Conservation (phyloP, 495 filamentous ascomycete species). For the Tuber magnatum region DNA sequence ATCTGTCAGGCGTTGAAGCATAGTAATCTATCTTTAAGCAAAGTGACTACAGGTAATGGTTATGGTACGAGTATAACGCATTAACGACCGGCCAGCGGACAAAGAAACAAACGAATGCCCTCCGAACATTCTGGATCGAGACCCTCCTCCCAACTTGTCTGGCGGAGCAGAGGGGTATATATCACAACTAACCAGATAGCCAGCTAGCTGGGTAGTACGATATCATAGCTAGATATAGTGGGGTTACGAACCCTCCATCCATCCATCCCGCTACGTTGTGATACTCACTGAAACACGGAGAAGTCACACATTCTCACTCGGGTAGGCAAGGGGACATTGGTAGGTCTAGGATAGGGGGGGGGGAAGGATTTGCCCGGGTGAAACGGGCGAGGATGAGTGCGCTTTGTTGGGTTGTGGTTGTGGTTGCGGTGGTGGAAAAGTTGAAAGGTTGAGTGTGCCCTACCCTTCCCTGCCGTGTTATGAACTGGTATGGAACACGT, state of each 20-base stretch:
- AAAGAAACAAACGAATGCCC: not conserved
- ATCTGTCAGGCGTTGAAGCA: not conserved
- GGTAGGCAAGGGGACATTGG: not conserved
- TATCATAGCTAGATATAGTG: not conserved
- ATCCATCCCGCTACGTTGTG: not conserved
- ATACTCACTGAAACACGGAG: constrained; percentile 5
- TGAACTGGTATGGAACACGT: not conserved
- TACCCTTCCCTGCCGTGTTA: not conserved
- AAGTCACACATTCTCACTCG: constrained; percentile 2
- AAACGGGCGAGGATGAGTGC: not conserved
- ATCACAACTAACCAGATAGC: not conserved
- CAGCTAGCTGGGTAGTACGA: not conserved
- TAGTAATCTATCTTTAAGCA: not conserved
- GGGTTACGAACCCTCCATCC: not conserved
- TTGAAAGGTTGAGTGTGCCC: not conserved
- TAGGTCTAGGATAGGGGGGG: not conserved
- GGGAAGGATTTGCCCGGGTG: not conserved
- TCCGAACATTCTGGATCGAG: not conserved
- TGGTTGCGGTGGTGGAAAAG: not conserved
- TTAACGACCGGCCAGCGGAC: not conserved
- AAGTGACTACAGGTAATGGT: no score
- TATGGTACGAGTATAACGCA: not conserved
- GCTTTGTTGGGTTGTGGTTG: not conserved
- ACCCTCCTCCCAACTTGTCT: not conserved
- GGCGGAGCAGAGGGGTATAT: not conserved